Evolutionary conservation across 495 filamentous ascomycete species (phyloP).

Genomic region (Terfezia boudieri): DNA sequence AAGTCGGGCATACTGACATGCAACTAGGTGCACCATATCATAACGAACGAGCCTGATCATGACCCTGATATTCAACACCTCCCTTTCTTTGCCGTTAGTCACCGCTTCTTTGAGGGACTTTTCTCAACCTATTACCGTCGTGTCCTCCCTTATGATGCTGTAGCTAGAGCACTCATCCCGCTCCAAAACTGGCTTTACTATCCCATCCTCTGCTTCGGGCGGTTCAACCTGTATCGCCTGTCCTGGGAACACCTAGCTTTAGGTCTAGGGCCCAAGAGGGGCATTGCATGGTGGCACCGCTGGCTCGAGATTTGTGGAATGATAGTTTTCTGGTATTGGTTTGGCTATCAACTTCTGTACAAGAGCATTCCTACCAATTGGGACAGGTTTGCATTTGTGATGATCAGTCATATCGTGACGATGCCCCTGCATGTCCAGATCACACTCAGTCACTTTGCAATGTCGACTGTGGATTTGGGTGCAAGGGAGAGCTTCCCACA

Average conservation of each 20-base stretch:
- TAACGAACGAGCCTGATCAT: slow-evolving; percentile 90
- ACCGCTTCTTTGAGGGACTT: slow-evolving; percentile 55
- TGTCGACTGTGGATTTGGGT: slow-evolving; percentile 83
- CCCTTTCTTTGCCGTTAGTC: slow-evolving; percentile 83
- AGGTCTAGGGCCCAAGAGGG: slow-evolving; percentile 57
- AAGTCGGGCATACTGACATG: not conserved
- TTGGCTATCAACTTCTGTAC: slow-evolving; percentile 68
- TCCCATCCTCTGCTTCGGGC: slow-evolving; percentile 56
- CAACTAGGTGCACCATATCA: slow-evolving; percentile 63
- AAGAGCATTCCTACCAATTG: slow-evolving; percentile 44
- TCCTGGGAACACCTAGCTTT: slow-evolving; percentile 63
- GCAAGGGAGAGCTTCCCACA: slow-evolving; percentile 79
- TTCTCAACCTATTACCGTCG: slow-evolving; percentile 77
- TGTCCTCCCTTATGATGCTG: slow-evolving; percentile 60
- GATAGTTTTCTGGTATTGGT: slow-evolving; percentile 87
- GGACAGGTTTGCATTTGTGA: slow-evolving; percentile 49
- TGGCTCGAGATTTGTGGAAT: slow-evolving; percentile 68
- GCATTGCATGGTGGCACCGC: slow-evolving; percentile 70
- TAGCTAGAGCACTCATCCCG: slow-evolving; percentile 45
- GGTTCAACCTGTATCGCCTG: slow-evolving; percentile 78
- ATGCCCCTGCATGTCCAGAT: slow-evolving; percentile 86
- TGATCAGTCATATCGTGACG: slow-evolving; percentile 73
- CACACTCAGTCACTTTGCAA: slow-evolving; percentile 88
- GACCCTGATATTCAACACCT: slow-evolving; percentile 95
- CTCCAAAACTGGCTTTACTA: slow-evolving; percentile 78